Evolutionary conservation across 306 rosid genomes (phyloP).

Genomic region (Dicorynia guianensis): DNA sequence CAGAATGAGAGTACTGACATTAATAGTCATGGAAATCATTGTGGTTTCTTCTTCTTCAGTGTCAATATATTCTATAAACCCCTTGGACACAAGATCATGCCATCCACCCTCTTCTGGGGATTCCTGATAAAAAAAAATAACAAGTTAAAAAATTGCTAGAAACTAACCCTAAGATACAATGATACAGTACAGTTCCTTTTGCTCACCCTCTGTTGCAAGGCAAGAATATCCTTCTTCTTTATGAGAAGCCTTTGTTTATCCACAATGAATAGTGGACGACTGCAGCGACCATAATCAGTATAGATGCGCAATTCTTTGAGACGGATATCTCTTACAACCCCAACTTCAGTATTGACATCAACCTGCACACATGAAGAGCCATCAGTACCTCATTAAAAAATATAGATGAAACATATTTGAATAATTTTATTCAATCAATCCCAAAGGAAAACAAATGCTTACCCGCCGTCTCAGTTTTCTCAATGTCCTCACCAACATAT

Average conservation of each 20-base stretch:
- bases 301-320: slow-evolving; percentile 93
- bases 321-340: slow-evolving; percentile 95
- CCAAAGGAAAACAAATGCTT: slow-evolving; percentile 29
- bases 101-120: slow-evolving; percentile 93
- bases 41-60: slow-evolving; percentile 99
- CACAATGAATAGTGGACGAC: slow-evolving; percentile 98
- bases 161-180: not conserved
- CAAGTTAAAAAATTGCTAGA: slow-evolving; percentile 19
- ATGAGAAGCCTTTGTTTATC: slow-evolving; percentile 98
- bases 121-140: slow-evolving; percentile 65
- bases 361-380: slow-evolving; percentile 62
- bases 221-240: slow-evolving; percentile 86
- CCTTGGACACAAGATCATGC: slow-evolving; percentile 97
- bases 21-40: slow-evolving; percentile 98
- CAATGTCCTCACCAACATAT: too few species aligned
- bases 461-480: slow-evolving; percentile 54
- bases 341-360: slow-evolving; percentile 99
- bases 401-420: not conserved
- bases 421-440: slow-evolving; percentile 3
- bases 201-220: slow-evolving; percentile 93
- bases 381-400: slow-evolving; percentile 38
- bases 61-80: slow-evolving; percentile 91
- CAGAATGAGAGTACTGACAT: slow-evolving; percentile 59
- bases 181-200: slow-evolving; percentile 17
- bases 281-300: slow-evolving; percentile 98